Evolutionary conservation across 2,329 filamentous ascomycete species (phyloP).

Genomic region (Cladosporium sp.): DNA sequence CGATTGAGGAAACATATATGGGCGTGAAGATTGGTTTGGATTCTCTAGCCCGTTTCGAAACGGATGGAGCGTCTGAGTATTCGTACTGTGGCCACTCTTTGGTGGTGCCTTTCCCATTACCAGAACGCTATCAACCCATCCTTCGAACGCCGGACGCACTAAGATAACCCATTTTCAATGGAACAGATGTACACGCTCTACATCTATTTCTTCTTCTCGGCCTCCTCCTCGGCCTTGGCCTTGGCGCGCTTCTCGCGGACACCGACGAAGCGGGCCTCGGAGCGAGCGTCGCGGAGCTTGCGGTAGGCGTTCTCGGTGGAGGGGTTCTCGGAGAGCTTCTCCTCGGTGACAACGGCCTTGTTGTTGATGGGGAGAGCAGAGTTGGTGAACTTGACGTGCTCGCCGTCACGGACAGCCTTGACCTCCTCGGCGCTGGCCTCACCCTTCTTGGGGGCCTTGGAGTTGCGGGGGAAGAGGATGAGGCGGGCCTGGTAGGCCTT

Average conservation of each 20-base stretch:
- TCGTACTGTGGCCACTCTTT: conserved; percentile 10
- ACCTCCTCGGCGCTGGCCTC: conserved; percentile 81
- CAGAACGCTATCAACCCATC: conserved; percentile 15
- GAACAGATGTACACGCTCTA: conserved; percentile 6
- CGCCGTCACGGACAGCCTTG: conserved; percentile 60
- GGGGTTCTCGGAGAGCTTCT: conserved; percentile 65
- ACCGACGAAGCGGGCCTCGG: conserved; percentile 76
- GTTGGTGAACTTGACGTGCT: conserved; percentile 36
- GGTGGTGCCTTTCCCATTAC: conserved; percentile 11
- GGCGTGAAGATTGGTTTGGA: conserved; percentile 6
- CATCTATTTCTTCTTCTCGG: conserved; percentile 73
- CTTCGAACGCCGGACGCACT: conserved; percentile 10
- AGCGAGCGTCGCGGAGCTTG: conserved; percentile 78
- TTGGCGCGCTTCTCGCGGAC: conserved; percentile 88
- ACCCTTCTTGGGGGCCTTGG: conserved; percentile 88
- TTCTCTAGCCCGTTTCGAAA: conserved; percentile 8
- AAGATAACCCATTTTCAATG: conserved; percentile 10
- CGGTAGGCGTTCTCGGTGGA: conserved; percentile 82
- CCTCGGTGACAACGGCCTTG: conserved; percentile 71
- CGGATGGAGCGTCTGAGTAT: conserved; percentile 9
- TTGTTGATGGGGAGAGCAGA: conserved; percentile 69
- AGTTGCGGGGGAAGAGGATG: conserved; percentile 96
- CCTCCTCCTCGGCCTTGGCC: conserved; percentile 80
- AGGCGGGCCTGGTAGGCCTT: conserved; percentile 95
- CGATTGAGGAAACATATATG: not conserved